These are phyloP conservation scores for Heimioporus retisporus DNA, from an alignment of 1,284 basidiomycete genomes.

Conservation along the genomic window DNA sequence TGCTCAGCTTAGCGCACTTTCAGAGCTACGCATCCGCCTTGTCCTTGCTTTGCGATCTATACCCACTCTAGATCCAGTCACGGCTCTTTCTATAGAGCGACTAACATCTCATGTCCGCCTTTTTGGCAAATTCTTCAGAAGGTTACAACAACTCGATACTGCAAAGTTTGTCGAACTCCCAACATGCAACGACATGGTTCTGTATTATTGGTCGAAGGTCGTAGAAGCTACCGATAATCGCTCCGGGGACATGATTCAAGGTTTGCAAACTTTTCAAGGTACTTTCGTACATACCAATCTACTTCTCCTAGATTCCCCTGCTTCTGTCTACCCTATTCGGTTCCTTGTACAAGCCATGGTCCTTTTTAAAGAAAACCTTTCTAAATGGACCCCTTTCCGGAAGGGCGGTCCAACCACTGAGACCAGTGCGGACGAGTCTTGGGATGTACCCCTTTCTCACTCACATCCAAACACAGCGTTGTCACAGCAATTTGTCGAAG, in stretches of 20 bases:
- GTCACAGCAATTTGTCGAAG: slow-evolving; percentile 79
- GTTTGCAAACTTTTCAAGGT: slow-evolving; percentile 45
- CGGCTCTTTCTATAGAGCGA: slow-evolving; percentile 57
- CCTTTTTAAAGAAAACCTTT: slow-evolving; percentile 87
- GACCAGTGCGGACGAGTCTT: slow-evolving; percentile 56
- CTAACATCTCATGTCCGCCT: slow-evolving; percentile 74
- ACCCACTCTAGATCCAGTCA: slow-evolving; percentile 38
- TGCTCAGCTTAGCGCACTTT: slow-evolving; percentile 63
- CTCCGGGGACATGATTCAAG: slow-evolving; percentile 63
- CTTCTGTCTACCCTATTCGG: slow-evolving; percentile 76
- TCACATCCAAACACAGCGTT: slow-evolving; percentile 62
- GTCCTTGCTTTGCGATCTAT: slow-evolving; percentile 46
- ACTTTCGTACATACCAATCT: neutral
- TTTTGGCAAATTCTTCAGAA: slow-evolving; percentile 83
- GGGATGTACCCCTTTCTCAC: slow-evolving; percentile 7
- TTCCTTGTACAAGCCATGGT: slow-evolving; percentile 91
- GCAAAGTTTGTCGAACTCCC: slow-evolving; percentile 73
- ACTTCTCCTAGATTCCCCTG: slow-evolving; percentile 45
- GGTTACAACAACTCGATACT: slow-evolving; percentile 72
- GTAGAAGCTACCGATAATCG: slow-evolving; percentile 67
- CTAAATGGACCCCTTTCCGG: slow-evolving; percentile 74
- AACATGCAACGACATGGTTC: slow-evolving; percentile 69
- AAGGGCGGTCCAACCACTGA: slow-evolving; percentile 69
- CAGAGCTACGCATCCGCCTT: slow-evolving; percentile 57
- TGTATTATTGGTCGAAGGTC: slow-evolving; percentile 84